These are phyloP conservation scores for Penicillium sclerotiorum DNA, from an alignment of 2,329 filamentous ascomycete genomes.

Conservation along the genomic window DNA sequence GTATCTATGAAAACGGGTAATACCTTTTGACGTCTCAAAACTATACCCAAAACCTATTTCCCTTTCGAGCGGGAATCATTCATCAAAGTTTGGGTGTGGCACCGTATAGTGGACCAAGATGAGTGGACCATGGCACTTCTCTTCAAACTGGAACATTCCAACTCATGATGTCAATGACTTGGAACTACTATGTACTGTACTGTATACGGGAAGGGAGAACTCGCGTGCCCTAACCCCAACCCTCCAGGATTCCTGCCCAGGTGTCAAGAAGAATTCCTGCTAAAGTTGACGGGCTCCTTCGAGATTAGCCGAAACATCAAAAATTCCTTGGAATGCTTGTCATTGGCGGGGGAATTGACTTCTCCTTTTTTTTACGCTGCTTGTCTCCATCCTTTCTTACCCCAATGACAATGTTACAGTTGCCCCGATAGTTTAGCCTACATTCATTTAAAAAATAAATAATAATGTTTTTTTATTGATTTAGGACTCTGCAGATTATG, in stretches of 20 bases:
- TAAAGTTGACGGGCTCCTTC: too few relatives aligned
- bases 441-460: background rate
- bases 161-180: slow-evolving; percentile 26
- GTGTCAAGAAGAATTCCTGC: too few relatives aligned
- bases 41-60: slow-evolving; percentile 1
- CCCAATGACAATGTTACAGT: background rate
- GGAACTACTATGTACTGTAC: too few relatives aligned
- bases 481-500: background rate
- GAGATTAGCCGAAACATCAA: slow-evolving; percentile 12
- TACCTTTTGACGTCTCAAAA: too few relatives aligned
- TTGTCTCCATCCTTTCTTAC: too few relatives aligned
- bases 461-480: background rate
- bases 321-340: slow-evolving; percentile 13
- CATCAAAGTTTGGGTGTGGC: background rate
- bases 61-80: background rate
- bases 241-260: too few relatives aligned
- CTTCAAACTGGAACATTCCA: too few relatives aligned
- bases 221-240: background rate
- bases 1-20: too few relatives aligned
- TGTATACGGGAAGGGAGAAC: too few relatives aligned
- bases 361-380: slow-evolving; percentile 9
- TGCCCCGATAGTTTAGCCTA: background rate
- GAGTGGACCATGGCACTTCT: background rate
- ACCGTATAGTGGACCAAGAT: slow-evolving; percentile 1
- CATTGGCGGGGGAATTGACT: slow-evolving; percentile 10